A percentile compares a stretch with the other conserved stretches of the same genome.
phyloP scores from a whole-genome alignment of 2,329 filamentous ascomycete genomes.

The Diplodia seriata region DNA sequence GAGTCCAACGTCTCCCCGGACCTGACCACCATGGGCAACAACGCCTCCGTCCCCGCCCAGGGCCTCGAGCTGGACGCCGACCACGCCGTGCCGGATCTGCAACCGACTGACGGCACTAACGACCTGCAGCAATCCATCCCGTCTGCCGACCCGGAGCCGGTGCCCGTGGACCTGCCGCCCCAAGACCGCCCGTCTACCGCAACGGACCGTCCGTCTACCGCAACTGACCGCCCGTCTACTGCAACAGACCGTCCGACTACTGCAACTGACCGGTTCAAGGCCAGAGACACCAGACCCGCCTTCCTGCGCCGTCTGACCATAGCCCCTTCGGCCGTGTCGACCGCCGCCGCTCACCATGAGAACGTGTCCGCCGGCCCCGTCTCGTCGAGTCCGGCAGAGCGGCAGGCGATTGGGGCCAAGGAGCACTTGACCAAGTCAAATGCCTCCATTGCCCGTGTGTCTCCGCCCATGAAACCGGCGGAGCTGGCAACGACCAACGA shows the following conservation, averaged over 20 bases:
- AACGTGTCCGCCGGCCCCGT: conserved; percentile 21
- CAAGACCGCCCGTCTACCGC: neutral
- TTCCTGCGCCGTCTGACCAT: conserved; percentile 26
- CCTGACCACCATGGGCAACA: conserved; percentile 25
- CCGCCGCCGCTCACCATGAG: conserved; percentile 14
- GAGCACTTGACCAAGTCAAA: conserved; percentile 26
- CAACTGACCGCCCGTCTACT: neutral
- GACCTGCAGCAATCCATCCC: conserved; percentile 14
- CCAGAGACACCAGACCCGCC: conserved; percentile 24
- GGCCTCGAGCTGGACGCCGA: conserved; percentile 1
- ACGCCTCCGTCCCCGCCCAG: conserved; percentile 19
- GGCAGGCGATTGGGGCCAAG: conserved; percentile 12
- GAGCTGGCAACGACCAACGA: neutral
- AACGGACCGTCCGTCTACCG: neutral
- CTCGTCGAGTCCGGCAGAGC: conserved; percentile 2
- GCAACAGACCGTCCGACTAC: neutral
- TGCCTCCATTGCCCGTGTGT: conserved; percentile 10
- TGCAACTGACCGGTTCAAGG: neutral
- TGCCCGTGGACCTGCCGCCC: neutral
- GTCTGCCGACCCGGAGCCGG: neutral
- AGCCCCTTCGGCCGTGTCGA: conserved; percentile 13
- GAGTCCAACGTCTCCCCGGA: neutral
- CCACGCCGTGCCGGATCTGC: neutral
- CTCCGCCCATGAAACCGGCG: neutral
- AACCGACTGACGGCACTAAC: conserved; percentile 19